Base-by-base conservation (phyloP, 768 basidiomycete genomes). In the Daedalea quercina region DNA sequence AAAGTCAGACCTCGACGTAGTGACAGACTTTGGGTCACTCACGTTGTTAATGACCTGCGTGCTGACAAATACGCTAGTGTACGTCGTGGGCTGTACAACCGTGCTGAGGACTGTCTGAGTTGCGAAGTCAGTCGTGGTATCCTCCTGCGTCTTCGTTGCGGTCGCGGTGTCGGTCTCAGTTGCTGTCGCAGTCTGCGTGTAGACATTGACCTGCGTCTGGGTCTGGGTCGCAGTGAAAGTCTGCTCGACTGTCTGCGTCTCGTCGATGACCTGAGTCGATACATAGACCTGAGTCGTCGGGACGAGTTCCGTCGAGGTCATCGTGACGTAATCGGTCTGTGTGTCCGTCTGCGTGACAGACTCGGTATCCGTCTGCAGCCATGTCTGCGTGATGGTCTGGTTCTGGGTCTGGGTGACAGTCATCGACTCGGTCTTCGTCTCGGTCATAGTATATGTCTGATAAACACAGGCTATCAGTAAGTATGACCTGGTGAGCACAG, bases 241-340 rank as follows among this genome's bases (percentile, higher is more conserved):
- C 62, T 81, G 73, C 57, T 84, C 79, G 46, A 80, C 40, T 23
- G 71, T 74, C 70, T 68, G 60, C 54, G 73, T 74, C 28, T 67
- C 69, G 72, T 84, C 81, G 58, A 81, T 74, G 62, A 79, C 70
- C 66, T 84, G 77, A 20, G 84, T 87, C 15, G 82, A 85, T 35
- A 82, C 75, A 76, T 77, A 86, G 45, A 84, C 74, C 44, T 77
- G 76, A 12, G 83, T 85, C 24, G 84, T 85, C 44, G 82, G 82
- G 41, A 80, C 70, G 31, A 78, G 67, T 65, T 80, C 67, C 22
- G 78, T 71, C 7, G 62, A 63, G 13, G 67, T 70, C 62, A 15
- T 40, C 7, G 54, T 45, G 35, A 55, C 35, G 46, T 54, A 58
- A 20, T 57, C 52, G 19, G 49, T 52, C 44, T 53, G 50, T 24